phyloP scores from a whole-genome alignment of 306 rosid genomes.

The Arachis hypogaea region DNA sequence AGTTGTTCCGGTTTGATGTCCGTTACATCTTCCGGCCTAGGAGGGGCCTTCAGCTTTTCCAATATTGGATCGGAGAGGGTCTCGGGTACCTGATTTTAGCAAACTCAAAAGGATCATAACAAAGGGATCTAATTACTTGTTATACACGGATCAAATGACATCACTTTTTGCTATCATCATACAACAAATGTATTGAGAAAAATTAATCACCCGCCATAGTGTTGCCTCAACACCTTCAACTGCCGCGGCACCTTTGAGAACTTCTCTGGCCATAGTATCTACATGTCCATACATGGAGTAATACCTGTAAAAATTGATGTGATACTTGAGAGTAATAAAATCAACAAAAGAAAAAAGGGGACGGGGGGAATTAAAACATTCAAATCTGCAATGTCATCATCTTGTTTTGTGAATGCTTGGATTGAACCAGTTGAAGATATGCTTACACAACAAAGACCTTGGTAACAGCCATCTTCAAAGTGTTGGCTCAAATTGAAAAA shows the following conservation, averaged over 20 bases:
- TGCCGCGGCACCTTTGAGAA: constrained; percentile 76
- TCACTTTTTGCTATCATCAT: not conserved
- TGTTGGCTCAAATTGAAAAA: constrained; percentile 35
- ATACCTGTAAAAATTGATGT: constrained; percentile 53
- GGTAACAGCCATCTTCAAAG: constrained; percentile 60
- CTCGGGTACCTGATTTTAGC: constrained; percentile 75
- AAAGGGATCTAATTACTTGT: not conserved
- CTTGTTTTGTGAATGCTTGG: constrained; percentile 13
- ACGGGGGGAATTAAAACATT: not conserved
- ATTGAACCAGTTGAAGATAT: constrained; percentile 26
- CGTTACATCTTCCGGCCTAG: constrained; percentile 68
- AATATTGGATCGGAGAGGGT: constrained; percentile 64
- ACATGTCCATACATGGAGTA: constrained; percentile 92
- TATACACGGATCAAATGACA: not conserved
- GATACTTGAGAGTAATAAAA: constrained; percentile 1
- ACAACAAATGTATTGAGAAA: not conserved
- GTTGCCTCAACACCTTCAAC: constrained; percentile 90
- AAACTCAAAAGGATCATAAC: constrained; percentile 29
- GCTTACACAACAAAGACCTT: constrained; percentile 81
- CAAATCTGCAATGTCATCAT: not conserved
- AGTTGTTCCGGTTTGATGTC: constrained; percentile 88
- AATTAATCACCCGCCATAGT: constrained; percentile 70
- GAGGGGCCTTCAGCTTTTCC: constrained; percentile 77
- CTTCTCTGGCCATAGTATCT: constrained; percentile 82
- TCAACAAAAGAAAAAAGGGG: not conserved